Base-by-base conservation (phyloP, 768 basidiomycete species). In the Daedalea quercina region DNA sequence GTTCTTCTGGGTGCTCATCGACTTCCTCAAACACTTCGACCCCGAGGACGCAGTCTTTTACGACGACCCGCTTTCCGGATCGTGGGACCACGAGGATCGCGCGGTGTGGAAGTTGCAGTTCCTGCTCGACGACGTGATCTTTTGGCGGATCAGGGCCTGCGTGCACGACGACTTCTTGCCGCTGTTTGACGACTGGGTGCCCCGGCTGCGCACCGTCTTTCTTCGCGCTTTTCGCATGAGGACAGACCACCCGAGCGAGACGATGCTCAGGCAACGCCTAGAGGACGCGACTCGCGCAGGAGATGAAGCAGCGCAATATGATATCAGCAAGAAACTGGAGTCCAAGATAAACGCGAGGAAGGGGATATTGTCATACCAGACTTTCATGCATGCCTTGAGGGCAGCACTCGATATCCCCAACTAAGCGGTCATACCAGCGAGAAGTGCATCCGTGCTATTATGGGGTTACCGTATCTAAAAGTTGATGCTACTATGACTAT, bases 1-100 rank as follows among this genome's bases (percentile, higher is more conserved):
- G 17, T 47, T 55, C 33, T 55, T 52, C 50, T 55, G 41, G 20
- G n/a, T 52, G 19, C n/a, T 54, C 15, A 28, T 50, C 12, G 42
- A 31, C 25, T 17, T 54, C 48, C 50, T 49, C 28, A 20, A 19
- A 3, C n/a, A 17, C 8, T 47, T 47, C 45, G n/a, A 44, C 28
- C 50, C 50, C 17, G 26, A 2, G 9, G 25, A 41, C 13, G 17
- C 8, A 3, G 11, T 26, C 8, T 44, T 44, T 17, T 4, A 4
- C 44, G 20, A 23, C 12, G 44, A 13, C 8, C 11, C 11, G 13
- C 12, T 23, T 9, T 6, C 9, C 3, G 25, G 13, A 4, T 23
- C 12, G 4, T 19, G 28, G 23, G 26, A 33, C 11, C 25, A 28
- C 28, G 46, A 47, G 25, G 28, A 47, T 7, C 19, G 37, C 4